Conservation (phyloP, 2,329 filamentous ascomycete species). For the Phoma sp. region DNA sequence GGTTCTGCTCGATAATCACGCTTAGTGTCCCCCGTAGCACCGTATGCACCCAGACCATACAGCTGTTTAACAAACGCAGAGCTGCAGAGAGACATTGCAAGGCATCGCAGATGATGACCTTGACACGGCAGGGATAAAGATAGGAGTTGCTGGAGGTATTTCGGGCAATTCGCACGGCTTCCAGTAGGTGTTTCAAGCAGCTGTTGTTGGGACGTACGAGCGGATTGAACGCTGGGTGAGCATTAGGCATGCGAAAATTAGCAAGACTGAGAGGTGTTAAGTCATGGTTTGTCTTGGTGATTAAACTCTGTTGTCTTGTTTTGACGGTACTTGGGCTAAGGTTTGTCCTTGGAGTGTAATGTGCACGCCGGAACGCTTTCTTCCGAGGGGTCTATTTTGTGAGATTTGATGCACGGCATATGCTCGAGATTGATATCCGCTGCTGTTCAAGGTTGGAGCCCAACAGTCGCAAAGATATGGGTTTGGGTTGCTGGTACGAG, state of each 20-base stretch:
- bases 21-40: constrained; percentile 11
- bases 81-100: constrained; percentile 26
- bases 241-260: background rate
- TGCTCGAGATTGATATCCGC: too few relatives aligned
- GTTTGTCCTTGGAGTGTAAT: too few relatives aligned
- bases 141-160: constrained; percentile 19
- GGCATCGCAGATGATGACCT: constrained; percentile 21
- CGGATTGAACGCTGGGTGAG: constrained; percentile 15
- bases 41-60: constrained; percentile 30
- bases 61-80: constrained; percentile 27
- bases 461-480: too few relatives aligned
- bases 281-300: background rate
- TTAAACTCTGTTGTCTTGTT: background rate
- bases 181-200: too few relatives aligned
- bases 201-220: constrained; percentile 13
- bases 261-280: background rate
- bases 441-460: too few relatives aligned
- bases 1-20: background rate
- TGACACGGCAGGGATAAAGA: constrained; percentile 17
- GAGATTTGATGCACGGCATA: too few relatives aligned
- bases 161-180: constrained; percentile 11
- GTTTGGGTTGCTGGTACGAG: too few relatives aligned
- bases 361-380: too few relatives aligned
- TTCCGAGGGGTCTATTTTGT: too few relatives aligned
- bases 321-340: background rate